Base-by-base conservation (phyloP, 164 flowering plant genomes). In the Kingdonia uniflora region DNA sequence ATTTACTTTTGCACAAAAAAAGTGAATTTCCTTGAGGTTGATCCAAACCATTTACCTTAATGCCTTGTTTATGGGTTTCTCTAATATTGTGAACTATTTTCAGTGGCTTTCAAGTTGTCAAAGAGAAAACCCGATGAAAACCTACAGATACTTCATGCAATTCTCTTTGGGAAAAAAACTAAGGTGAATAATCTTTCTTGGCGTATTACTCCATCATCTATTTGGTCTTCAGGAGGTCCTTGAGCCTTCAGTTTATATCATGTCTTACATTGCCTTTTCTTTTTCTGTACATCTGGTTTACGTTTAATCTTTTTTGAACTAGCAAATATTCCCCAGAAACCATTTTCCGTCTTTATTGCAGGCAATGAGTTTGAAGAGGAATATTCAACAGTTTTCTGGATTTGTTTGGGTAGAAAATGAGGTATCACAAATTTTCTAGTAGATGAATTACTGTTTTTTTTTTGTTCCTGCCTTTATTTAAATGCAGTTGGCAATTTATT, bases 31-130 rank as follows among this genome's bases (percentile, higher is more conserved):
- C n/a, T n/a, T n/a, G n/a, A n/a, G n/a, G n/a, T n/a, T n/a, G n/a
- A n/a, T n/a, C n/a, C n/a, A n/a, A n/a, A n/a, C n/a, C n/a, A n/a
- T n/a, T n/a, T n/a, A n/a, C n/a, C n/a, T n/a, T n/a, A n/a, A n/a
- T n/a, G n/a, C n/a, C 35, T 45, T 61, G 7, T 25, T 52, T 54
- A 39, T 57, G 51, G 49, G 48, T 56, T 51, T 55, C 25, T 66
- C 60, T 76, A 47, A 65, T 62, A 15, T 56, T 67, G 44, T 77
- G 16, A 59, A 58, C 54, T 67, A 45, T 80, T 77, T 29, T 75
- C 87, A 89, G 97, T 89, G 80, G 90, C 94, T 49, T 86, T 73
- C 72, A 89, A 80, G 76, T 59, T 90, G 68, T 86, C 95, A 45
- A 90, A 81, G 79, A 84, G 79, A 66, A 89, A 90, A 71, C 60